These are phyloP conservation scores for Tagetes erecta DNA, from an alignment of 129 eudicot genomes.

Conservation along the genomic window DNA sequence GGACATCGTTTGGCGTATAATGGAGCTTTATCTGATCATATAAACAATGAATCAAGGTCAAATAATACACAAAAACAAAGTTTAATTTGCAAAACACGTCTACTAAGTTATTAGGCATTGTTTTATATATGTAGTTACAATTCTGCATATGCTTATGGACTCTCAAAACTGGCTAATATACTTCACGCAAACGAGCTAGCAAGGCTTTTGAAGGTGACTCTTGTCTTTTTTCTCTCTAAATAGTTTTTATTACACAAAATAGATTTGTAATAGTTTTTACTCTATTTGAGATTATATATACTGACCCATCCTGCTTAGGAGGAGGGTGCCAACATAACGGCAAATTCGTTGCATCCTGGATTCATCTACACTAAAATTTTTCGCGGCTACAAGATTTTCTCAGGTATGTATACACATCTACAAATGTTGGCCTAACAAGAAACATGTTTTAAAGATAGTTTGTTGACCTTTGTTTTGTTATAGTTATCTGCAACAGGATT, in stretches of 20 bases:
- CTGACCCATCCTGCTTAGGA: slow-evolving; percentile 16
- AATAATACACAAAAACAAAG: neutral
- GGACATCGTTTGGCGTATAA: slow-evolving; percentile 27
- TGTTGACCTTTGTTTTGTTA: neutral
- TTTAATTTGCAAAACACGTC: neutral
- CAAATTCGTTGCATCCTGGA: slow-evolving; percentile 39
- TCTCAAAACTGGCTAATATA: slow-evolving; percentile 38
- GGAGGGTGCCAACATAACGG: slow-evolving; percentile 30
- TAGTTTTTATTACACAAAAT: no score
- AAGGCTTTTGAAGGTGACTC: slow-evolving; percentile 38
- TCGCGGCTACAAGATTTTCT: slow-evolving; percentile 17
- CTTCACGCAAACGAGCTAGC: slow-evolving; percentile 42
- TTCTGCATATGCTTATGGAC: slow-evolving; percentile 29
- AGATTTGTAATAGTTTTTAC: neutral
- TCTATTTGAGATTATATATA: no score
- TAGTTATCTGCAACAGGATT: slow-evolving; percentile 24
- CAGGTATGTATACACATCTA: slow-evolving; percentile 13
- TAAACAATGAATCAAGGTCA: slow-evolving; percentile 36
- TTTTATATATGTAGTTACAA: slow-evolving; percentile 18
- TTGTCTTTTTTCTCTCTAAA: no score
- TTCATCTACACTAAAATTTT: slow-evolving; percentile 28
- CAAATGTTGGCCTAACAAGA: slow-evolving; percentile 4
- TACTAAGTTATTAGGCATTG: neutral
- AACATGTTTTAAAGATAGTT: slow-evolving; percentile 8
- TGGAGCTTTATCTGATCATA: slow-evolving; percentile 24